Evolutionary conservation across 148 eudicot genomes (phyloP).

Genomic region (Chenopodium quinoa): DNA sequence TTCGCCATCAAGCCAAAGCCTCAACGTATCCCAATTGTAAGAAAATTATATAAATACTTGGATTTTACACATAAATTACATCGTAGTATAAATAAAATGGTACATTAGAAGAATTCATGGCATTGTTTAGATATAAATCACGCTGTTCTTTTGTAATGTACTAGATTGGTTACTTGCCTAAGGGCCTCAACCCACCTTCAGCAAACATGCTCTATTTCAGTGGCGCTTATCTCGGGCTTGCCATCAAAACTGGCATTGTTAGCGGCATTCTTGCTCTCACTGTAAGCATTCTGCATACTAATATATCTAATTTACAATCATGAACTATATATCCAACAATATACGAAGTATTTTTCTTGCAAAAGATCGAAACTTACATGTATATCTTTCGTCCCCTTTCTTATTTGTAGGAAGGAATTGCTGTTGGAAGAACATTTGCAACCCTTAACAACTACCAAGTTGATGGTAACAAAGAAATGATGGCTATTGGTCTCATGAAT

Average conservation of each 20-base stretch:
- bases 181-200: constrained; percentile 92
- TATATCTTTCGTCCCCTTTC: neutral
- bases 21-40: constrained; percentile 62
- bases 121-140: neutral
- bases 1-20: constrained; percentile 50
- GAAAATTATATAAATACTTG: constrained; percentile 9
- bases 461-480: constrained; percentile 99
- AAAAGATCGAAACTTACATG: neutral
- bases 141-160: neutral
- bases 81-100: neutral
- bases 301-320: neutral
- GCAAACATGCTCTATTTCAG: constrained; percentile 60
- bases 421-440: constrained; percentile 98
- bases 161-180: constrained; percentile 81
- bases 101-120: neutral
- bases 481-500: constrained; percentile 95
- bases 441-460: constrained; percentile 82
- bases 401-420: constrained; percentile 86
- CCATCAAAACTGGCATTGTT: constrained; percentile 81
- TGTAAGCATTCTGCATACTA: constrained; percentile 39
- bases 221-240: constrained; percentile 55
- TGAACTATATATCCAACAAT: neutral
- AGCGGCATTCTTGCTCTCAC: constrained; percentile 88
- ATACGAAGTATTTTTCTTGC: neutral
- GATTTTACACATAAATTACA: neutral